Conservation (phyloP, 2,329 filamentous ascomycete genomes). For the Cladosporium sp. region DNA sequence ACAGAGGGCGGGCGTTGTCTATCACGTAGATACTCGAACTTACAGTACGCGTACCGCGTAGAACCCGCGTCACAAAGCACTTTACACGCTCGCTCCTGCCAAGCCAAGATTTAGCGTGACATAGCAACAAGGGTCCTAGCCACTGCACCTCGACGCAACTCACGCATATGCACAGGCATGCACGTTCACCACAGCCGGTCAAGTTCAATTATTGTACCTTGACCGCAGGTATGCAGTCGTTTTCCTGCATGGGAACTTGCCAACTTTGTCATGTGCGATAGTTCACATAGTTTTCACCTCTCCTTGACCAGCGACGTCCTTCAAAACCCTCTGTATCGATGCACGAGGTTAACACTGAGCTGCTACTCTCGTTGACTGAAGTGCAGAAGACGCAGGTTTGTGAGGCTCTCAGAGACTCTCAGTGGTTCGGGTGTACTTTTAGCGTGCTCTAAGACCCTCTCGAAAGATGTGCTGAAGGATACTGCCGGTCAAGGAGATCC, state of each 20-base stretch:
- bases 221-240: neutral
- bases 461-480: neutral
- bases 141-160: neutral
- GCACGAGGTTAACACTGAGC: too few relatives aligned
- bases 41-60: neutral
- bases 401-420: too few relatives aligned
- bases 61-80: neutral
- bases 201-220: too few relatives aligned
- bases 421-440: neutral
- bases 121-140: neutral
- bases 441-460: neutral
- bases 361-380: too few relatives aligned
- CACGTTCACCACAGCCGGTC: neutral
- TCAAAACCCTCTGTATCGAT: too few relatives aligned
- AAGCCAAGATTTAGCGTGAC: conserved; percentile 3
- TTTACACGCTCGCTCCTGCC: conserved; percentile 4
- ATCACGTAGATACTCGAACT: conserved; percentile 7
- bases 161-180: neutral
- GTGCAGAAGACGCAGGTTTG: too few relatives aligned
- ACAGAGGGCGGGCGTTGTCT: neutral
- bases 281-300: neutral
- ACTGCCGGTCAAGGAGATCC: too few relatives aligned
- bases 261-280: neutral
- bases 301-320: too few relatives aligned
- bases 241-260: neutral